phyloP scores from a whole-genome alignment of 2,329 filamentous ascomycete genomes.

The Colletotrichum sp. region DNA sequence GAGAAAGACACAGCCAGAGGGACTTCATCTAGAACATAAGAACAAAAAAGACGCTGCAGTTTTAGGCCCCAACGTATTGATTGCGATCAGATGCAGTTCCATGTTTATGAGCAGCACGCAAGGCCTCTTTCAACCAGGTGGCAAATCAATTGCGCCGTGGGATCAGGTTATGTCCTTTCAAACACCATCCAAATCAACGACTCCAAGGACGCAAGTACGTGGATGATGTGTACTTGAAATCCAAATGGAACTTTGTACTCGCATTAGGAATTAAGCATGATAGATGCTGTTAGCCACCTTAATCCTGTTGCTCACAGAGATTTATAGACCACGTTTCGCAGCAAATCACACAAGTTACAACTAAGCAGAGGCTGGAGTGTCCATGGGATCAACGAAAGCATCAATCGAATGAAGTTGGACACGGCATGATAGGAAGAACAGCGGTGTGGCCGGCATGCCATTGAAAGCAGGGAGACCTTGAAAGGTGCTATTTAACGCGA shows the following conservation, averaged over 20 bases:
- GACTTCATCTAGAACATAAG: neutral
- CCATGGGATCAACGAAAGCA: neutral
- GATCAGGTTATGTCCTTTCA: neutral
- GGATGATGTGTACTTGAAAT: neutral
- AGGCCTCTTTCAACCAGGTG: neutral
- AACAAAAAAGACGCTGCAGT: neutral
- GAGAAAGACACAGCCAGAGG: neutral
- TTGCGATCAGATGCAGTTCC: neutral
- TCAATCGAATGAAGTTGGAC: neutral
- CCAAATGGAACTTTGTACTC: neutral
- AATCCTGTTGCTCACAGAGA: neutral
- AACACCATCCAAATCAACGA: neutral
- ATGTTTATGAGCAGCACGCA: neutral
- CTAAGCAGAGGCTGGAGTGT: neutral
- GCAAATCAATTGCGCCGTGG: neutral
- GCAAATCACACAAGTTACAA: neutral
- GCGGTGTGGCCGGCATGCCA: fast-evolving
- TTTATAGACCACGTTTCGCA: neutral
- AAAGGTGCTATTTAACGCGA: neutral
- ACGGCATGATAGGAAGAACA: neutral
- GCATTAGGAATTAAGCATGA: neutral
- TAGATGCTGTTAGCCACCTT: neutral
- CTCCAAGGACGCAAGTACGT: neutral
- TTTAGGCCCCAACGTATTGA: neutral
- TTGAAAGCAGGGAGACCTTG: neutral